phyloP scores from a whole-genome alignment of 768 basidiomycete species.

The Termitomyces sp. region DNA sequence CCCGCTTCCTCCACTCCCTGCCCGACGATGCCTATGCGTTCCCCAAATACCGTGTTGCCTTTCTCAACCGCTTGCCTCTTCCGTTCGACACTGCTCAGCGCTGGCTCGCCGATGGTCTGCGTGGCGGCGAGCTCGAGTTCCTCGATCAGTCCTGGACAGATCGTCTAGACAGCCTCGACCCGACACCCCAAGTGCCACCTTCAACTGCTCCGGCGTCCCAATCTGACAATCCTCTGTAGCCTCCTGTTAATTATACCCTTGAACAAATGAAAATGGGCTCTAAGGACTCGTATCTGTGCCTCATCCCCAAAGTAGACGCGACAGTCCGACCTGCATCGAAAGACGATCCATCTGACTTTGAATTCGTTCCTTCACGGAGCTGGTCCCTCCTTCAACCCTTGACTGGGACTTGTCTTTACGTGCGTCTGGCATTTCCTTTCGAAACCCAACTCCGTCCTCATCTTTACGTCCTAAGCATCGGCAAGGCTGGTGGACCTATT shows the following conservation, averaged over 20 bases:
- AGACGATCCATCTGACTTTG: conserved; percentile 47
- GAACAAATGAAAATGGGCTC: conserved; percentile 74
- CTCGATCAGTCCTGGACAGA: conserved; percentile 58
- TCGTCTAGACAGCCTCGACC: conserved; percentile 45
- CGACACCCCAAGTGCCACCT: conserved; percentile 22
- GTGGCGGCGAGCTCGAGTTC: conserved; percentile 73
- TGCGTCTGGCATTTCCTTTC: conserved; percentile 35
- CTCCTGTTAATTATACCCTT: conserved; percentile 41
- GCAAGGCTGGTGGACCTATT: conserved; percentile 96
- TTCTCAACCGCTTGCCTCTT: conserved; percentile 75
- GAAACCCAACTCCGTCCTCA: conserved; percentile 21
- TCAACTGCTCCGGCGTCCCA: conserved; percentile 17
- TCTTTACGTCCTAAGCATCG: conserved; percentile 50
- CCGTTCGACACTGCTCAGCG: conserved; percentile 63
- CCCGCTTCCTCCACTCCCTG: conserved; percentile 57
- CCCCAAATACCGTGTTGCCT: conserved; percentile 76
- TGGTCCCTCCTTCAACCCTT: conserved; percentile 82
- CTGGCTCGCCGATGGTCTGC: conserved; percentile 70
- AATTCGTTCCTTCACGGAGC: conserved; percentile 64
- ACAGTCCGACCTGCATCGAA: conserved; percentile 33
- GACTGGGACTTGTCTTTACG: conserved; percentile 79
- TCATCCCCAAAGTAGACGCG: conserved; percentile 63
- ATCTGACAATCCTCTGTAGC: conserved; percentile 13
- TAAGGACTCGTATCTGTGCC: conserved; percentile 66
- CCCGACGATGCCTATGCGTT: conserved; percentile 79